Percentiles rank a stretch among this genome's conserved stretches.
phyloP scores from a whole-genome alignment of 495 filamentous ascomycete genomes.

The Talaromyces stipitatus region DNA sequence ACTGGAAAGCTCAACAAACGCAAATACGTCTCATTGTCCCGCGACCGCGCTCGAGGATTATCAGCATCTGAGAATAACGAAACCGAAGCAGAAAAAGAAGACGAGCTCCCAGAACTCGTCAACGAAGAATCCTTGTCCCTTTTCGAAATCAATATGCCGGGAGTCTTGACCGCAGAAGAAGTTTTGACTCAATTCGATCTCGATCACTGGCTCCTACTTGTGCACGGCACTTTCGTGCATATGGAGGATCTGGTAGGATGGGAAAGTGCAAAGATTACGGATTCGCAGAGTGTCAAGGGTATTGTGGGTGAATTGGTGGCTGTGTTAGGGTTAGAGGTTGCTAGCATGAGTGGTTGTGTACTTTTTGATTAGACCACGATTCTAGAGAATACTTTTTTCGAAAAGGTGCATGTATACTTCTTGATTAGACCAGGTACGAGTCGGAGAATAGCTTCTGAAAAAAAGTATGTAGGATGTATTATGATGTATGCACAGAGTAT shows the following conservation, averaged over 20 bases:
- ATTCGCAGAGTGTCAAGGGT: slow-evolving; percentile 51
- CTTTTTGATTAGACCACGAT: slow-evolving; percentile 15
- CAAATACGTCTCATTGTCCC: slow-evolving; percentile 62
- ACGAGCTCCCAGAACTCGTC: slow-evolving; percentile 24
- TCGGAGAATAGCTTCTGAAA: too few species aligned
- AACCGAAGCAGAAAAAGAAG: slow-evolving; percentile 10
- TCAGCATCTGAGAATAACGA: not conserved
- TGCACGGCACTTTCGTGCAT: slow-evolving; percentile 33
- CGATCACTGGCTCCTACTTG: slow-evolving; percentile 45
- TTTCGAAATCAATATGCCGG: slow-evolving; percentile 68
- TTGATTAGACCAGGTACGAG: too few species aligned
- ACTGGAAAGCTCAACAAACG: slow-evolving; percentile 53
- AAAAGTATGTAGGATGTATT: not conserved
- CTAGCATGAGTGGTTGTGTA: slow-evolving; percentile 42
- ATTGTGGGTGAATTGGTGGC: slow-evolving; percentile 72
- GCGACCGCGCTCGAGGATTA: slow-evolving; percentile 24
- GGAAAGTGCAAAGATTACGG: slow-evolving; percentile 48
- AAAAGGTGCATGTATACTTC: too few species aligned
- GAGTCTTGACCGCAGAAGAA: slow-evolving; percentile 58
- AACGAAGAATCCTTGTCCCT: slow-evolving; percentile 47
- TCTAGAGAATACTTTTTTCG: not conserved
- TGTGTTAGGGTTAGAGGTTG: slow-evolving; percentile 60
- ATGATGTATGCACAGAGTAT: not conserved
- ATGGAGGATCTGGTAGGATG: slow-evolving; percentile 58
- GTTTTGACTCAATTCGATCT: slow-evolving; percentile 53